phyloP scores from a whole-genome alignment of 169 alveolate species.

The Plasmodium adleri region DNA sequence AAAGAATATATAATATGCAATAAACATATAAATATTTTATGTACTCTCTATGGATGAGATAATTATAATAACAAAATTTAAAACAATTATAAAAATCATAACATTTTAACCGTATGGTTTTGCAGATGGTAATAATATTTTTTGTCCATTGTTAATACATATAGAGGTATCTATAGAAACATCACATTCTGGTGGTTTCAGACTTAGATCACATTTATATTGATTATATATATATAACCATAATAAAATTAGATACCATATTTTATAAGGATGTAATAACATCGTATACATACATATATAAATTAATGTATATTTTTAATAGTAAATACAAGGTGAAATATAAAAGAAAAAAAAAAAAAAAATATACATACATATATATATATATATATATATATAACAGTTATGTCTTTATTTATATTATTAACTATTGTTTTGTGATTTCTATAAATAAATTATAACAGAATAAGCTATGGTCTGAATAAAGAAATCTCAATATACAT shows the following conservation, averaged over 20 bases:
- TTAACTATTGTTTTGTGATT: too few species aligned
- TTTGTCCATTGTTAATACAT: constrained; percentile 83
- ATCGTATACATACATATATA: constrained; percentile 8
- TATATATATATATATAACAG: too few species aligned
- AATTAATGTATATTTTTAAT: not conserved
- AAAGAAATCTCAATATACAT: too few species aligned
- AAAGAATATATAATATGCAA: not conserved
- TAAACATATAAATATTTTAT: too few species aligned
- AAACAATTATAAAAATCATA: not conserved
- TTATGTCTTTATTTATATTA: too few species aligned
- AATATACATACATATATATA: not conserved
- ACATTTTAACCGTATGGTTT: constrained; percentile 77
- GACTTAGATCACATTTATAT: constrained; percentile 41
- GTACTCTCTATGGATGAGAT: not conserved
- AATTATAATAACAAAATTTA: too few species aligned
- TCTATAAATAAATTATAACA: too few species aligned
- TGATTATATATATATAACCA: constrained; percentile 17
- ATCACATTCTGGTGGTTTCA: constrained; percentile 79
- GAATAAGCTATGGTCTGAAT: too few species aligned
- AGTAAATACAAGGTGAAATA: not conserved
- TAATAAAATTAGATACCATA: constrained; percentile 37
- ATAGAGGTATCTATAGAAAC: constrained; percentile 84
- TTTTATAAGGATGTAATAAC: constrained; percentile 33
- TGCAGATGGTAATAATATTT: constrained; percentile 81
- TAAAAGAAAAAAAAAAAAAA: not conserved